Percentiles rank a stretch among this genome's conserved stretches.
phyloP scores from a whole-genome alignment of 306 rosid genomes.

The Vigna reflexopilosa region DNA sequence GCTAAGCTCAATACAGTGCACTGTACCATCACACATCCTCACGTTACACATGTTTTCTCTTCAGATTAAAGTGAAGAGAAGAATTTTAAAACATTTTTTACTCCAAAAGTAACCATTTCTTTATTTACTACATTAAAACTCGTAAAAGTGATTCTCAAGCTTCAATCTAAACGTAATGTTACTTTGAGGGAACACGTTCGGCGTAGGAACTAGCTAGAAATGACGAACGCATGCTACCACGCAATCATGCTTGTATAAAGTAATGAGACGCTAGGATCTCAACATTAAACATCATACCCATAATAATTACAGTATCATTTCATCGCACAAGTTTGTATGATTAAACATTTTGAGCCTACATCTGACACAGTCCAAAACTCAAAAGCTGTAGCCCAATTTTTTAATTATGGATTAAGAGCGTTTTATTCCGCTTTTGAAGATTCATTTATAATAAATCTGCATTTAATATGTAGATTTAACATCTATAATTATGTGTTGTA shows the following conservation, averaged over 20 bases:
- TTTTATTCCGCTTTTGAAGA: too few relatives aligned
- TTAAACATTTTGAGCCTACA: slow-evolving; percentile 22
- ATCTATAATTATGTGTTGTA: slow-evolving; percentile 20
- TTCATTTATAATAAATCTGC: too few relatives aligned
- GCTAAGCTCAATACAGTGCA: slow-evolving; percentile 39
- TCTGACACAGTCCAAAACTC: background rate
- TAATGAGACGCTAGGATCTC: slow-evolving; percentile 42
- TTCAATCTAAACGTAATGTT: background rate
- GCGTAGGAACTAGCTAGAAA: background rate
- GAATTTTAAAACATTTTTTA: too few relatives aligned
- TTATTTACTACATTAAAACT: too few relatives aligned
- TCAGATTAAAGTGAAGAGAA: too few relatives aligned
- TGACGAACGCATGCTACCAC: slow-evolving; percentile 44
- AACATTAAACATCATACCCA: slow-evolving; percentile 41
- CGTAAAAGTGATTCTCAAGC: too few relatives aligned
- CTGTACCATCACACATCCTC: slow-evolving; percentile 32
- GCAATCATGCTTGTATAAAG: slow-evolving; percentile 39
- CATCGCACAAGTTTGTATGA: slow-evolving; percentile 29
- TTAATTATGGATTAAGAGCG: background rate
- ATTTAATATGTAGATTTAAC: too few relatives aligned
- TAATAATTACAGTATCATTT: slow-evolving; percentile 52
- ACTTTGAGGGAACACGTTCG: slow-evolving; percentile 6
- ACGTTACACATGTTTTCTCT: too few relatives aligned
- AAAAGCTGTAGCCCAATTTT: background rate
- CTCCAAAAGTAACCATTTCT: too few relatives aligned